Conservation (phyloP, 305 asterid species). For the Coffea humblotiana region DNA sequence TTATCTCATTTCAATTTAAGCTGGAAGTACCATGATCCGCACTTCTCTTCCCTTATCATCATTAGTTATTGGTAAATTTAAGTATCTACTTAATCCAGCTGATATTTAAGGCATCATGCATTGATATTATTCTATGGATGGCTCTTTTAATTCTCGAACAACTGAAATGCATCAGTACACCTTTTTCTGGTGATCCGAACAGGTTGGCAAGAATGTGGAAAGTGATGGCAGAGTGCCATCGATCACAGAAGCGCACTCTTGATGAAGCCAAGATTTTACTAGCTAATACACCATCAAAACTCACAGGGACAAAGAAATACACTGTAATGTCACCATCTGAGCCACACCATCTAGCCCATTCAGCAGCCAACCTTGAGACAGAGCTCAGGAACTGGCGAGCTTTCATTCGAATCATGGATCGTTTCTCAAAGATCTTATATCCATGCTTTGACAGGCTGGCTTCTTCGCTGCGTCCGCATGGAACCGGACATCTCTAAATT, state of each 20-base stretch:
- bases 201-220: slow-evolving; percentile 93
- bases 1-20: neutral
- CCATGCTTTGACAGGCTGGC: slow-evolving; percentile 72
- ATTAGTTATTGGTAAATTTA: neutral
- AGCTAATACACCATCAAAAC: slow-evolving; percentile 71
- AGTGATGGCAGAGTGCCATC: slow-evolving; percentile 94
- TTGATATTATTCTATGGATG: neutral
- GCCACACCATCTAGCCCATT: slow-evolving; percentile 70
- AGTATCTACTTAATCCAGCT: neutral
- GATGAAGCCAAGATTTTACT: slow-evolving; percentile 92
- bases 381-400: slow-evolving; percentile 87
- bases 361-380: slow-evolving; percentile 79
- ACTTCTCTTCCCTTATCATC: too few species aligned
- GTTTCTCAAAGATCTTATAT: slow-evolving; percentile 77
- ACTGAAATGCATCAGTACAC: neutral
- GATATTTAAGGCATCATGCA: neutral
- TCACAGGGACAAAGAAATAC: slow-evolving; percentile 49
- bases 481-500: slow-evolving; percentile 52
- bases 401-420: slow-evolving; percentile 73
- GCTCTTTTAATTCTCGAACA: neutral
- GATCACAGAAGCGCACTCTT: slow-evolving; percentile 69
- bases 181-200: slow-evolving; percentile 19
- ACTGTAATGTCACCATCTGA: slow-evolving; percentile 75
- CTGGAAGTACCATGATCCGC: neutral
- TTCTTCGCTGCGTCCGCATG: slow-evolving; percentile 54